Evolutionary conservation across 495 filamentous ascomycete species (phyloP), one percentile per base, ranked within the genome.

Genomic region (Aspergillus kassunensis): DNA sequence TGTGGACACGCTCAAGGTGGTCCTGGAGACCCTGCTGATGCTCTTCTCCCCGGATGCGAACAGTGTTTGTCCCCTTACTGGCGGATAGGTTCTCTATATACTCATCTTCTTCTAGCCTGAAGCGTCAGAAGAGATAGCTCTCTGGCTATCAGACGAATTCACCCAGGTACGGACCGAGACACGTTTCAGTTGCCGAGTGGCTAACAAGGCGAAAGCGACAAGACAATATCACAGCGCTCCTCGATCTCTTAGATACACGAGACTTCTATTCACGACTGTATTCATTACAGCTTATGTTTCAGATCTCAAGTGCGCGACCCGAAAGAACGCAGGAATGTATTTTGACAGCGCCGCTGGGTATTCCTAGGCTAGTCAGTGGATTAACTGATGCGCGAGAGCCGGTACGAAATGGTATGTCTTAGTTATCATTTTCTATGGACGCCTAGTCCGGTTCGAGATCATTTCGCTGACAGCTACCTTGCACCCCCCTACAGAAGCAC

Each of bases 131-230:
- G 93, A 98, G 66, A 95, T 98, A 62, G 88, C 89, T 23, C 80
- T 97, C 6, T 97, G 92, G 91, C 79, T 98, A 48, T 92, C 93
- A 41, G 93, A 98, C 71, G 91, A 97, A 66, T 98, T 98, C 61
- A 97, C 95, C 25, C 90, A 96, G 80, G 88, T 89, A 71, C 49
- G 76, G 54, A 24, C 34, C 42, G 13, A 7, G 23, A 20, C 11
- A 8, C 34, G 41, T 49, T 29, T 23, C 45, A 54, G 59, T 73
- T 3, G 18, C 24, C 23, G 12, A 31, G 73, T 61, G 72, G 70
- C 73, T 81, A 67, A 75, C 59, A 67, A 49, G 67, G 35, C 9
- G 41, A 56, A 59, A 76, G 85, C 84, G 91, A 57, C 92, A 97
- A 86, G 93, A 97, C 70, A 97, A 98, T 69, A 93, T 97, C 51